These are phyloP conservation scores for Dichotomopilus funicola DNA, from an alignment of 2,329 filamentous ascomycete species.

Conservation along the genomic window DNA sequence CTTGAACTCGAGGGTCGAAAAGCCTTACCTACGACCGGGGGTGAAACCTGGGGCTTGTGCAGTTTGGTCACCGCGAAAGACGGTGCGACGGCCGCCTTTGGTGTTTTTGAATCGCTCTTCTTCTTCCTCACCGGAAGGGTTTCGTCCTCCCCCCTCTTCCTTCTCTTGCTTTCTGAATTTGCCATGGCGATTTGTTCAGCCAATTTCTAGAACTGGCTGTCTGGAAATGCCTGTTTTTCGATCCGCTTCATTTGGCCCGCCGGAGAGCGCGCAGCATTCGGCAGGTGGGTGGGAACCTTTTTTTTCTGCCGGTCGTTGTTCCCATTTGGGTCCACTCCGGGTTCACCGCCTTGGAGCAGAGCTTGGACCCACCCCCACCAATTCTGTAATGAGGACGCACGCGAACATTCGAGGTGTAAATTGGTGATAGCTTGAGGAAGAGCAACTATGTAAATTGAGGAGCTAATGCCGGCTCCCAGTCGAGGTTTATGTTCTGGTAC, in stretches of 20 bases:
- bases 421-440: too few species aligned
- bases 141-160: slow-evolving; percentile 15
- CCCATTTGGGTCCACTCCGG: background rate
- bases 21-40: slow-evolving; percentile 29
- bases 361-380: background rate
- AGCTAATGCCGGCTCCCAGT: too few species aligned
- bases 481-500: too few species aligned
- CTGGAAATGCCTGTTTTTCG: background rate
- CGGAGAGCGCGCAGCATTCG: background rate
- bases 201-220: background rate
- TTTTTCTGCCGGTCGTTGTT: slow-evolving; percentile 18
- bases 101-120: slow-evolving; percentile 13
- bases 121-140: slow-evolving; percentile 16
- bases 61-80: slow-evolving; percentile 22
- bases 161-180: slow-evolving; percentile 19
- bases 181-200: slow-evolving; percentile 15
- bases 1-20: background rate
- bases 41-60: slow-evolving; percentile 21
- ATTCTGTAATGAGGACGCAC: background rate
- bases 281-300: slow-evolving; percentile 1
- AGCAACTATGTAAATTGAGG: too few species aligned
- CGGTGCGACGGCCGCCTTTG: slow-evolving; percentile 4
- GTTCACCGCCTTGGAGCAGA: slow-evolving; percentile 13
- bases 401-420: background rate
- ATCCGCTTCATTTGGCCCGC: background rate